Evolutionary conservation across 108 stramenopile genomes (phyloP).

Genomic region (Stephanodiscus minutulus): DNA sequence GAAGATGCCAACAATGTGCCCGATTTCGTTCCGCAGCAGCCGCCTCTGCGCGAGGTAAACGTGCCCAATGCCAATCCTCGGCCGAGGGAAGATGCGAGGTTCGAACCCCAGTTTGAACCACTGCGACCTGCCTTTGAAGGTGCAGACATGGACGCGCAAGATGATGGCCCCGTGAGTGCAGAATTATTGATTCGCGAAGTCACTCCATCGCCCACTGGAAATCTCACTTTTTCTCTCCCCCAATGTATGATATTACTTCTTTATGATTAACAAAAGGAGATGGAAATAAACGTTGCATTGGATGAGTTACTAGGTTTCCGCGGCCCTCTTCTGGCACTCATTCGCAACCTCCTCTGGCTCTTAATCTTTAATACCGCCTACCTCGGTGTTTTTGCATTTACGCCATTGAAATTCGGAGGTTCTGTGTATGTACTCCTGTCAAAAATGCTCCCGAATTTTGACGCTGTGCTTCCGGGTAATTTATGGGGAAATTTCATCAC

Average conservation of each 20-base stretch:
- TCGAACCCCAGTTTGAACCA: slow-evolving; percentile 68
- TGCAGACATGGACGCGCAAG: slow-evolving; percentile 47
- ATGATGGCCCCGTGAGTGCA: slow-evolving; percentile 65
- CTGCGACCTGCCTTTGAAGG: slow-evolving; percentile 63
- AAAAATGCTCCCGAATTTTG: slow-evolving; percentile 7
- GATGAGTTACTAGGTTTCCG: slow-evolving; percentile 94
- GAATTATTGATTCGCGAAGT: slow-evolving; percentile 1
- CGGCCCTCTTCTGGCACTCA: slow-evolving; percentile 78
- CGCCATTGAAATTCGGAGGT: slow-evolving; percentile 75
- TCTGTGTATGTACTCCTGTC: slow-evolving; percentile 22
- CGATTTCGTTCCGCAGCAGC: background rate
- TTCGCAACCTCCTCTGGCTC: slow-evolving; percentile 88
- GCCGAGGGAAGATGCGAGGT: slow-evolving; percentile 43
- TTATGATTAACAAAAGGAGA: slow-evolving; percentile 38
- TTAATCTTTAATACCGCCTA: slow-evolving; percentile 92
- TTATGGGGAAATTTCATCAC: slow-evolving; percentile 15
- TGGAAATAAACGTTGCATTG: slow-evolving; percentile 89
- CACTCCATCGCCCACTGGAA: background rate
- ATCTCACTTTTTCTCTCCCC: background rate
- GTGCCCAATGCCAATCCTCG: slow-evolving; percentile 27
- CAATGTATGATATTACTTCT: background rate
- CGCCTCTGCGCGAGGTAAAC: background rate
- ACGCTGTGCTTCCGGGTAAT: slow-evolving; percentile 1
- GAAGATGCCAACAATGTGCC: slow-evolving; percentile 1
- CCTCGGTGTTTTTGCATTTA: slow-evolving; percentile 88